Evolutionary conservation across 495 filamentous ascomycete genomes (phyloP), one percentile per base, ranked within the genome.

Genomic region (Penicillium arizonense): DNA sequence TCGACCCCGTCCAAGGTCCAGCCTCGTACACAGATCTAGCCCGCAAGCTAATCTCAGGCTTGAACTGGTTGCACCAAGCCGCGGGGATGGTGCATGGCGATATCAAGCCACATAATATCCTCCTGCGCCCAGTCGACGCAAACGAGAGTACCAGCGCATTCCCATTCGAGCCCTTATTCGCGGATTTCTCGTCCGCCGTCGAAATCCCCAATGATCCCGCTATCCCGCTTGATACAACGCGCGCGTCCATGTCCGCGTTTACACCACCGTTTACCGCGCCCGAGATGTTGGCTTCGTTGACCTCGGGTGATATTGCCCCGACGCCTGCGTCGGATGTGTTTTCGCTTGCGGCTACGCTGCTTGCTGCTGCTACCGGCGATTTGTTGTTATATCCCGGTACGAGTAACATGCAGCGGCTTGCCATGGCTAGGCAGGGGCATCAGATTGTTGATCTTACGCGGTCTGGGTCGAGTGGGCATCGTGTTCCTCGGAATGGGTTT

Each of bases 221-320:
- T 1, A 41, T 62, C 9, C 26, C 56, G 1, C 50, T 52, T 3
- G 53, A 64, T 33, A 41, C 43, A 7, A 59, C 52, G 3, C 56
- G 60, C 46, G 57, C 72, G 5, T 67, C 72, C 1, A 55, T 70
- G 50, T 70, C 73, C 1, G 82, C 82, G 26, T 64, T 81, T 7
- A 86, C 83, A 5, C 77, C 78, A 23, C 82, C 82, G 8, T 86
- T 78, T 61, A 74, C 82, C 12, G 80, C 82, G 24, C 83, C 83
- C 0, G 78, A 82, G 38, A 67, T 83, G 9, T 64, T 79, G 1
- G 54, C 63, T 11, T 65, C 68, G 2, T 51, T 72, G 35, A 69
- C 55, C 14, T 66, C 67, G 2, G 51, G 47, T 8, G 53, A 56
- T 16, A 52, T 56, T 4, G 45, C 53, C 20, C 49, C 59, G 13